Conservation (phyloP, 371 early-diverging fungal species). For the Apophysomyces trapeziformis region DNA sequence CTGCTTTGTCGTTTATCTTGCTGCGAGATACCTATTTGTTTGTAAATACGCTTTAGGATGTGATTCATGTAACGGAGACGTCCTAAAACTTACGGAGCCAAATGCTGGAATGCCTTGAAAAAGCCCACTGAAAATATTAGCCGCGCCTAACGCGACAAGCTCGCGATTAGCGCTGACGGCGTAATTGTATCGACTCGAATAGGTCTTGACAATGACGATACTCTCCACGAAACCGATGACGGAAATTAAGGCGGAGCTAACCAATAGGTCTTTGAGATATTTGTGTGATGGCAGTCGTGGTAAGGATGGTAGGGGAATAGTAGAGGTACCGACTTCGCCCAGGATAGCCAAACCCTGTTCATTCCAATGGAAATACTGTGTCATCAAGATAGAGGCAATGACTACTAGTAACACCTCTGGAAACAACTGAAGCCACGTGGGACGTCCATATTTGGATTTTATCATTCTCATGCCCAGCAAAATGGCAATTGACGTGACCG, state of each 20-base stretch:
- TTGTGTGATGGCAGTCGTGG: constrained; percentile 59
- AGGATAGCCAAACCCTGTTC: constrained; percentile 73
- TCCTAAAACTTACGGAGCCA: constrained; percentile 65
- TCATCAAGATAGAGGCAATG: constrained; percentile 67
- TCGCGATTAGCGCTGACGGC: constrained; percentile 92
- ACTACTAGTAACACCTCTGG: constrained; percentile 91
- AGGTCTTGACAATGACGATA: constrained; percentile 89
- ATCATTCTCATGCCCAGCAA: constrained; percentile 59
- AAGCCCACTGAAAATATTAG: constrained; percentile 81
- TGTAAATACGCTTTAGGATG: too few species aligned
- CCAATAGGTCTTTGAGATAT: constrained; percentile 63
- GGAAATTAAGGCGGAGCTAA: constrained; percentile 77
- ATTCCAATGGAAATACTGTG: constrained; percentile 70
- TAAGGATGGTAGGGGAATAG: constrained; percentile 65
- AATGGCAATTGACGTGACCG: constrained; percentile 69
- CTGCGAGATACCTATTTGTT: constrained; percentile 72
- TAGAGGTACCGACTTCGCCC: constrained; percentile 66
- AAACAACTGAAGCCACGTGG: constrained; percentile 65
- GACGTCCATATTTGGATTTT: constrained; percentile 53
- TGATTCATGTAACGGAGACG: neutral
- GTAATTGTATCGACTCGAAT: constrained; percentile 86
- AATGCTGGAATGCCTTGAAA: constrained; percentile 90
- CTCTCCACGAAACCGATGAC: constrained; percentile 97
- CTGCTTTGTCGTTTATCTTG: constrained; percentile 88
- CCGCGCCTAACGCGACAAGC: constrained; percentile 88